These are phyloP conservation scores for Russula griseocarnosa DNA, from an alignment of 768 basidiomycete species.

Conservation along the genomic window DNA sequence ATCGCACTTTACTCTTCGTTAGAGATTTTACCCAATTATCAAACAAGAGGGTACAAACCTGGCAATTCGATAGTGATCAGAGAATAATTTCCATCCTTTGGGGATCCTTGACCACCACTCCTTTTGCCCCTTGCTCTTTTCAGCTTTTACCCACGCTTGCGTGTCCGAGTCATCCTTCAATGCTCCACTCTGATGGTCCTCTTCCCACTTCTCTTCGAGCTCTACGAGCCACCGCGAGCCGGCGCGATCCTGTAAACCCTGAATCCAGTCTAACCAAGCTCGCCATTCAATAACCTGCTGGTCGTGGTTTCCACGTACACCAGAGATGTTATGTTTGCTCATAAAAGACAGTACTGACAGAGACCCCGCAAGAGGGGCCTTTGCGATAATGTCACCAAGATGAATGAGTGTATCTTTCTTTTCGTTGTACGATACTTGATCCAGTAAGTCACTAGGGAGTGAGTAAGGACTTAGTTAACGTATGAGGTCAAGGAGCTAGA, in stretches of 20 bases:
- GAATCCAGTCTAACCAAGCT: constrained; percentile 80
- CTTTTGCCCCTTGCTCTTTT: constrained; percentile 11
- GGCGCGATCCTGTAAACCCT: constrained; percentile 41
- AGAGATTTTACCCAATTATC: neutral
- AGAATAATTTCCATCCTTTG: constrained; percentile 66
- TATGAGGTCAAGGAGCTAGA: neutral
- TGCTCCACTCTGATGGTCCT: constrained; percentile 30
- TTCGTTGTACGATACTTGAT: constrained; percentile 56
- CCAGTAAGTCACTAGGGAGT: constrained; percentile 53
- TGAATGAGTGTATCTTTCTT: constrained; percentile 68
- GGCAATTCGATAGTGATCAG: constrained; percentile 76
- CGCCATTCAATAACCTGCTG: constrained; percentile 89
- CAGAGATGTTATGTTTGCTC: constrained; percentile 57
- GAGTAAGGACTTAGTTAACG: constrained; percentile 13
- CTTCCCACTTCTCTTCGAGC: constrained; percentile 45
- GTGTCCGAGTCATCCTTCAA: constrained; percentile 35
- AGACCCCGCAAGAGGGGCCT: constrained; percentile 58
- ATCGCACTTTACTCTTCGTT: constrained; percentile 42
- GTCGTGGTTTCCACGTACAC: constrained; percentile 94
- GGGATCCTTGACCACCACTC: constrained; percentile 36
- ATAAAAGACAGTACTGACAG: constrained; percentile 62
- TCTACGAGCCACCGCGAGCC: constrained; percentile 49
- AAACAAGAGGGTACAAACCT: constrained; percentile 37
- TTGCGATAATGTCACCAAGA: constrained; percentile 78
- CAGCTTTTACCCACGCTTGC: constrained; percentile 37